Evolutionary conservation across 2,329 filamentous ascomycete genomes (phyloP), one percentile per base, ranked within the genome.

Genomic region (Juglanconis oblonga): DNA sequence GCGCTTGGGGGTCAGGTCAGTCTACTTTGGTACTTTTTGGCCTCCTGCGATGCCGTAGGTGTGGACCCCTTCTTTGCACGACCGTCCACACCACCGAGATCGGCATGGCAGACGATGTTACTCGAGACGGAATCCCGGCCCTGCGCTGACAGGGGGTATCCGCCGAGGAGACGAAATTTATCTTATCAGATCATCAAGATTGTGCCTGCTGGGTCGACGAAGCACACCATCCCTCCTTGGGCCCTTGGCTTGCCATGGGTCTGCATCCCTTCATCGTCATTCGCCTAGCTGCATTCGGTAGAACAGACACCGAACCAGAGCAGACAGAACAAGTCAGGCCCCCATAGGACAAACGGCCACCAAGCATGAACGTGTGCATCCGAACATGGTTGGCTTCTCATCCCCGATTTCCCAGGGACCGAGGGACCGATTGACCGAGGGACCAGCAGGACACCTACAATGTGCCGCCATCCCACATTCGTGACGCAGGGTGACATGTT

Each of bases 151-250:
- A 40, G 38, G 52, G 52, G 31, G 44, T 9, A 10, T 5, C 24
- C 45, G 50, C 11, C 40, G 3, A 38, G 36, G 38, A 52, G 31
- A 31, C 48, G 52, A 35, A 29, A n/a, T 31, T 47, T 65, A 77
- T 77, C 74, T 77, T 75, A 77, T 77, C 74, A 71, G 74, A 77
- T 77, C 66, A 77, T 77, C 74, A 47, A 7, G 14, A 47, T 47
- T 24, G 24, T 24, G 24, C 24, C 24, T 24, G 24, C 24, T 24
- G 75, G 70, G 17, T 47, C 14, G 24, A 35, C 31, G 36, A 45
- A 33, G 44, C 47, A 40, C 50, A 53, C 24, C 9, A 40, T 53
- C 49, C 7, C 24, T 24, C 24, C 24, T 24, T 24, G 24, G 24
- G 24, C 24, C 24, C 47, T 52, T 52, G 35, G 55, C 55, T 14